Conservation (phyloP, 805 yeast genomes). For the Clavispora vitiphila region DNA sequence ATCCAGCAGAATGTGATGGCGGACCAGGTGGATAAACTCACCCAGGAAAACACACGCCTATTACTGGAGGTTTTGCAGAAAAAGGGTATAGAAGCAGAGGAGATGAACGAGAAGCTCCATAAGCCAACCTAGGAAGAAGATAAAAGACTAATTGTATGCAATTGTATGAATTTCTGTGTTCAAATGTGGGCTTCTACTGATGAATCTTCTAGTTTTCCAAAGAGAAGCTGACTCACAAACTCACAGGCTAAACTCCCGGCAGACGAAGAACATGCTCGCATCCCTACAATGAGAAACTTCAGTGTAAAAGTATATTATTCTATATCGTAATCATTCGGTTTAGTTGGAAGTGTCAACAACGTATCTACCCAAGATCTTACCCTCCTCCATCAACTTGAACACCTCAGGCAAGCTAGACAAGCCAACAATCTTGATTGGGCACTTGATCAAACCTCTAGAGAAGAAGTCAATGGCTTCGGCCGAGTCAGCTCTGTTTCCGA, state of each 20-base stretch:
- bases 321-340: constrained; percentile 1
- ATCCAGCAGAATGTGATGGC: constrained; percentile 52
- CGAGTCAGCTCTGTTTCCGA: constrained; percentile 44
- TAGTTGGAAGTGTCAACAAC: constrained; percentile 40
- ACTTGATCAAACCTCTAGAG: constrained; percentile 37
- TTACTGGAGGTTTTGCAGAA: neutral
- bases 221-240: too few relatives aligned
- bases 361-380: constrained; percentile 40
- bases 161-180: too few relatives aligned
- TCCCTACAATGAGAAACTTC: too few relatives aligned
- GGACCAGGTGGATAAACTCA: constrained; percentile 34
- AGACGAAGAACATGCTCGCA: too few relatives aligned
- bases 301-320: neutral
- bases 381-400: constrained; percentile 37
- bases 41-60: constrained; percentile 35
- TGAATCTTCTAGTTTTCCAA: too few relatives aligned
- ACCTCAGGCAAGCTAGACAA: constrained; percentile 37
- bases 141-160: too few relatives aligned
- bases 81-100: neutral
- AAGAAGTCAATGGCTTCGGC: constrained; percentile 43
- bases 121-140: too few relatives aligned
- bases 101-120: neutral
- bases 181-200: too few relatives aligned
- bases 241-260: too few relatives aligned
- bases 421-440: constrained; percentile 38